A percentile compares a stretch with the other conserved stretches of the same genome.
These are phyloP conservation scores for Angophora floribunda DNA, from an alignment of 345 rosid genomes.

Conservation along the genomic window DNA sequence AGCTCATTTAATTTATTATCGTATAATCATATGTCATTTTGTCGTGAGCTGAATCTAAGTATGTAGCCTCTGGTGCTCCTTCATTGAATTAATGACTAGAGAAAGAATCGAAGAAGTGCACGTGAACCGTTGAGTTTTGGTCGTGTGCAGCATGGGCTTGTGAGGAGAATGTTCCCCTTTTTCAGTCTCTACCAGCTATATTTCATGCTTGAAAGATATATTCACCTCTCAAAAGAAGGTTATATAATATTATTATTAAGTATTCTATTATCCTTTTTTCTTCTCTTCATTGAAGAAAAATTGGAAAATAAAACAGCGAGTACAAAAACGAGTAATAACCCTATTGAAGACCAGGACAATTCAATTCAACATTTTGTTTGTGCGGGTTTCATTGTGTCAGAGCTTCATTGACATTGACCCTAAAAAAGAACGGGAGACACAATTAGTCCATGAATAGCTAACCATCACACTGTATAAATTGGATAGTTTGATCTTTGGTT, in stretches of 20 bases:
- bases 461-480: constrained; percentile 1
- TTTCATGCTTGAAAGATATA: neutral
- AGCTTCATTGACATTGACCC: neutral
- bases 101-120: neutral
- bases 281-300: neutral
- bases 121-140: neutral
- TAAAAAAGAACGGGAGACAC: neutral
- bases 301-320: neutral
- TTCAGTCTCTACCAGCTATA: neutral
- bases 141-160: neutral
- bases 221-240: neutral
- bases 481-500: neutral
- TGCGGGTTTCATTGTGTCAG: neutral
- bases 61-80: neutral
- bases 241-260: neutral
- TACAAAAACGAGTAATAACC: neutral
- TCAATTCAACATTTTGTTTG: neutral
- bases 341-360: neutral
- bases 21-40: neutral
- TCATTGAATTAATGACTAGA: neutral
- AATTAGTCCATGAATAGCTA: neutral
- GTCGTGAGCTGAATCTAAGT: neutral
- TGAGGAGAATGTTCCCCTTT: neutral
- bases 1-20: neutral
- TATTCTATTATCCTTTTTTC: neutral